Conservation (phyloP, 2,329 filamentous ascomycete species). For the Penicillium hesseltinei region DNA sequence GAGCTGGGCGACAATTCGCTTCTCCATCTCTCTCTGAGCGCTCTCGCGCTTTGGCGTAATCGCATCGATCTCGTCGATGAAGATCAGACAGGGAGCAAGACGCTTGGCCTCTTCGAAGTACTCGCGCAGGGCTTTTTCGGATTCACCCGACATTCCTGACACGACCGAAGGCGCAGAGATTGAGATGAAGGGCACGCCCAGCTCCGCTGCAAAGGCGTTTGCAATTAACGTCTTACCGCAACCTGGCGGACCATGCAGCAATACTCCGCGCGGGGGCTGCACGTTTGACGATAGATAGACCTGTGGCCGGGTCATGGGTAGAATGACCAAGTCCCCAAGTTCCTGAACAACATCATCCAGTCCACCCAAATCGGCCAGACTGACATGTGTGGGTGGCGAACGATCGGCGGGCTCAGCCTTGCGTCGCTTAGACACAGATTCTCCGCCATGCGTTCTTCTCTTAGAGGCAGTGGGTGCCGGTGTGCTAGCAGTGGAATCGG, state of each 20-base stretch:
- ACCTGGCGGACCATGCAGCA: conserved; percentile 79
- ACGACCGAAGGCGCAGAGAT: conserved; percentile 80
- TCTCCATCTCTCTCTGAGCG: conserved; percentile 84
- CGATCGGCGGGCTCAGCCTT: conserved; percentile 60
- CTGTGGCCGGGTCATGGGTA: conserved; percentile 68
- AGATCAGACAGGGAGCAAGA: conserved; percentile 82
- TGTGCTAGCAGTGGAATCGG: conserved; percentile 25
- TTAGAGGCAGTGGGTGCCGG: conserved; percentile 42
- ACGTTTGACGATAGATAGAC: conserved; percentile 65
- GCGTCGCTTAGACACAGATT: conserved; percentile 65
- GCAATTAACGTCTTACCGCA: conserved; percentile 85
- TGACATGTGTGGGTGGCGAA: conserved; percentile 65
- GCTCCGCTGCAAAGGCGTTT: conserved; percentile 71
- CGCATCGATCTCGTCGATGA: conserved; percentile 88
- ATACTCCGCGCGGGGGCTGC: conserved; percentile 69
- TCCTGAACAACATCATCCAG: conserved; percentile 69
- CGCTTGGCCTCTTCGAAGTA: conserved; percentile 84
- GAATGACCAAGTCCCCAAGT: conserved; percentile 67
- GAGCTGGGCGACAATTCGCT: conserved; percentile 79
- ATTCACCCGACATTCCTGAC: conserved; percentile 84
- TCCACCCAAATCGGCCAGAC: conserved; percentile 71
- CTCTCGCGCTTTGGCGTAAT: conserved; percentile 85
- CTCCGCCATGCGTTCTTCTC: conserved; percentile 62
- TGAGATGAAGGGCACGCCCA: conserved; percentile 75
- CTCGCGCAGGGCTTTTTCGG: conserved; percentile 80